Evolutionary conservation across 257 asterid species (phyloP).

Genomic region (Solanum appendiculatum): DNA sequence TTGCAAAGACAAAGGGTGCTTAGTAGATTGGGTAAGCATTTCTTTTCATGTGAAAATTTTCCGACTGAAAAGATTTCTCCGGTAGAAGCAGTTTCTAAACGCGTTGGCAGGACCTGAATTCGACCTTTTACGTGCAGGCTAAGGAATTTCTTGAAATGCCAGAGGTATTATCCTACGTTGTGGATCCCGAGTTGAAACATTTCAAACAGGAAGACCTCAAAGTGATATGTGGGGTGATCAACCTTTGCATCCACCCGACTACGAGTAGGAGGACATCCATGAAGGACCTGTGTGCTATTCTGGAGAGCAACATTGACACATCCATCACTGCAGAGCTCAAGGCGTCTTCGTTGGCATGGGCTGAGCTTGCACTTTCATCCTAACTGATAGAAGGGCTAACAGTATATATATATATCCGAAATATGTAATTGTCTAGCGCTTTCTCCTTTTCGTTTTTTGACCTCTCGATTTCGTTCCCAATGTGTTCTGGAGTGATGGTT

Average conservation of each 20-base stretch:
- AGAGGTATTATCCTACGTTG: conserved; percentile 42
- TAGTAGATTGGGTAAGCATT: conserved; percentile 78
- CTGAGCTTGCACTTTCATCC: conserved; percentile 80
- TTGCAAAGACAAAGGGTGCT: conserved; percentile 68
- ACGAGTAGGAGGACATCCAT: conserved; percentile 44
- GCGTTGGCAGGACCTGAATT: background rate
- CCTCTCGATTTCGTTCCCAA: background rate
- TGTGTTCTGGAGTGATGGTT: background rate
- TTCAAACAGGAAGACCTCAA: conserved; percentile 64
- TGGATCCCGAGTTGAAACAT: conserved; percentile 81
- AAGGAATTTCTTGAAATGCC: conserved; percentile 59
- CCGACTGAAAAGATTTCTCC: background rate
- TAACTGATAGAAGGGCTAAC: conserved; percentile 16
- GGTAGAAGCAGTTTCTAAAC: background rate
- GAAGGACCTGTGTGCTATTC: conserved; percentile 49
- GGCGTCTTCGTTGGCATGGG: conserved; percentile 87
- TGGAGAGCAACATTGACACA: conserved; percentile 67
- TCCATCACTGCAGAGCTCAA: conserved; percentile 66
- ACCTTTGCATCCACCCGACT: conserved; percentile 41
- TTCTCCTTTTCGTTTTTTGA: background rate
- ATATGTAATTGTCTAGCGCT: background rate
- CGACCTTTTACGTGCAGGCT: conserved; percentile 41
- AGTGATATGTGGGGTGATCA: conserved; percentile 64
- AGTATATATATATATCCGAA: background rate
- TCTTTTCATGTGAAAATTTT: background rate